phyloP scores from a whole-genome alignment of 768 basidiomycete species.

The Agrocybe chaxingu region DNA sequence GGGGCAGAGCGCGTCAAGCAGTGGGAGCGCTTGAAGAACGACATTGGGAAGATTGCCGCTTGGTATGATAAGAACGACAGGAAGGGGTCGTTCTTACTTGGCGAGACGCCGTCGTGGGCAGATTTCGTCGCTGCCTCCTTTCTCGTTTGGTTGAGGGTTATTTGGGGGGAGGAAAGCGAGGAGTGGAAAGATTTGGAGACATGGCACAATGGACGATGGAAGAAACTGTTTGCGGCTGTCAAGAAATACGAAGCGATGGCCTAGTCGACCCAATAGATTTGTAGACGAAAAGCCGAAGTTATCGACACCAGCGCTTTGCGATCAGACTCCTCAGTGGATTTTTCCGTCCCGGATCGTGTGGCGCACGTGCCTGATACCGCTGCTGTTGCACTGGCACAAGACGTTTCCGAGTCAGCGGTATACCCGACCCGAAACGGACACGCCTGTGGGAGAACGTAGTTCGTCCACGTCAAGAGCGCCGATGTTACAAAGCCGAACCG shows the following conservation, averaged over 20 bases:
- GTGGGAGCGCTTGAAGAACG: constrained; percentile 18
- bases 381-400: too few relatives aligned
- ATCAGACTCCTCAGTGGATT: too few relatives aligned
- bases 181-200: constrained; percentile 30
- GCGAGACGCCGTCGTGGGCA: constrained; percentile 26
- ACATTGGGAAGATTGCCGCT: constrained; percentile 12
- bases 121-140: constrained; percentile 24
- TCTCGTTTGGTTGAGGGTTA: constrained; percentile 15
- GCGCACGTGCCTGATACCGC: too few relatives aligned
- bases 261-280: background rate
- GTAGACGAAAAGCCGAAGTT: too few relatives aligned
- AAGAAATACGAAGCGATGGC: constrained; percentile 23
- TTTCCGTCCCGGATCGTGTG: too few relatives aligned
- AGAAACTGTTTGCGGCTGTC: constrained; percentile 16
- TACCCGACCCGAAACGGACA: too few relatives aligned
- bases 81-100: constrained; percentile 24
- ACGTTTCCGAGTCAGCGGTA: too few relatives aligned
- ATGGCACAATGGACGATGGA: constrained; percentile 31
- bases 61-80: constrained; percentile 18
- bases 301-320: too few relatives aligned
- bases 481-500: too few relatives aligned
- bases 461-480: too few relatives aligned
- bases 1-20: constrained; percentile 12
- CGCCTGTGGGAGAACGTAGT: too few relatives aligned
- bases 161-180: constrained; percentile 28